These are phyloP conservation scores for Cyclotella sp. DNA, from an alignment of 108 stramenopile species.

Conservation along the genomic window DNA sequence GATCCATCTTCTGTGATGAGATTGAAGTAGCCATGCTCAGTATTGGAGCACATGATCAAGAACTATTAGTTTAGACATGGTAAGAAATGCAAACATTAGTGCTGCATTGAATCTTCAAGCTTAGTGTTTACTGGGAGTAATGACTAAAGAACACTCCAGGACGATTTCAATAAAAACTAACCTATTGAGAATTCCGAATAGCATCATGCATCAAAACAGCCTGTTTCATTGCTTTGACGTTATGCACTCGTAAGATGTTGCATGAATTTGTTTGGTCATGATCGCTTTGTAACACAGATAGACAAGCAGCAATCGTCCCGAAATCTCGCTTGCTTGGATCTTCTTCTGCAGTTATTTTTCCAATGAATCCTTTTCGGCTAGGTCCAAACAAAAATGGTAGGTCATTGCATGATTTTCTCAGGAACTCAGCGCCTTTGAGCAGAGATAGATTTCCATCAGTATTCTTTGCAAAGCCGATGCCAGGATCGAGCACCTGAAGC, in stretches of 20 bases:
- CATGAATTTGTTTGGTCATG: conserved; percentile 37
- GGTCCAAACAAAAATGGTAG: conserved; percentile 89
- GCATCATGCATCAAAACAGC: conserved; percentile 82
- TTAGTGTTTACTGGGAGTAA: too few species aligned
- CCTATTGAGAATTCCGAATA: conserved; percentile 47
- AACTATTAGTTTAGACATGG: too few species aligned
- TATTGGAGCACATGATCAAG: too few species aligned
- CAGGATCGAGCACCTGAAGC: conserved; percentile 92
- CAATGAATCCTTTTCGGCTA: conserved; percentile 95
- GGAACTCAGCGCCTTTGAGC: conserved; percentile 57
- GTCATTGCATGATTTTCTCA: conserved; percentile 46
- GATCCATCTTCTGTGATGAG: too few species aligned
- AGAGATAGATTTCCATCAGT: conserved; percentile 77
- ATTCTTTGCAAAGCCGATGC: conserved; percentile 97
- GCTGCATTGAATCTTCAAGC: too few species aligned
- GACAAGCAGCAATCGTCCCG: conserved; percentile 83
- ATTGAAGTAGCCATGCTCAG: too few species aligned
- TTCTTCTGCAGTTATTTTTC: conserved; percentile 70
- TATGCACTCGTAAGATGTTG: conserved; percentile 92
- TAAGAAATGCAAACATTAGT: too few species aligned
- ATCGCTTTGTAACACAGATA: conserved; percentile 66
- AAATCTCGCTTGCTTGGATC: conserved; percentile 79
- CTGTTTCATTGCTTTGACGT: conserved; percentile 81
- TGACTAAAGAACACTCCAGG: too few species aligned
- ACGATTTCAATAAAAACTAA: too few species aligned